These are phyloP conservation scores for Phlebiopsis gigantea DNA, from an alignment of 768 basidiomycete species.

Conservation along the genomic window DNA sequence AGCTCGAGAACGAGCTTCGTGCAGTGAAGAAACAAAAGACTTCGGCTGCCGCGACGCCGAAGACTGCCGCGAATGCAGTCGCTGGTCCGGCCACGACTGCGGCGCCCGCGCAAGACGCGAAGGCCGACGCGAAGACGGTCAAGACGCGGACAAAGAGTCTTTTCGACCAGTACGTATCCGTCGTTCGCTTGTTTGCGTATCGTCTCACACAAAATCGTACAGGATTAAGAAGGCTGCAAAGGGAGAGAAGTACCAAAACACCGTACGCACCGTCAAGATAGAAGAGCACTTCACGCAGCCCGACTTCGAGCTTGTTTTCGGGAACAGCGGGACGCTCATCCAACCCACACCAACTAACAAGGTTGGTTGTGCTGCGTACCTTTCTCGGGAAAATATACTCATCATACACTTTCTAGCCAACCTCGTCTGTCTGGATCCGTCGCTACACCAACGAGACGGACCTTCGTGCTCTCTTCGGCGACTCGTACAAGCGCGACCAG, in stretches of 20 bases:
- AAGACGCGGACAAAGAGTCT: constrained; percentile 10
- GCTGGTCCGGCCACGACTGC: constrained; percentile 1
- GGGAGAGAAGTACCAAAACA: constrained; percentile 9
- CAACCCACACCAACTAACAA: constrained; percentile 10
- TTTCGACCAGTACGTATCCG: constrained; percentile 9
- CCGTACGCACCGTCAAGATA: constrained; percentile 2
- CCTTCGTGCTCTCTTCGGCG: constrained; percentile 8
- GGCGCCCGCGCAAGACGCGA: not conserved
- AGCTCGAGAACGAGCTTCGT: constrained; percentile 12
- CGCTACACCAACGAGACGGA: not conserved
- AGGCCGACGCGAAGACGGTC: constrained; percentile 9
- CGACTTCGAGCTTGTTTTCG: constrained; percentile 14
- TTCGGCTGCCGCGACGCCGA: not conserved
- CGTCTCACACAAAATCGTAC: not conserved
- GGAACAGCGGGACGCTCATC: constrained; percentile 8
- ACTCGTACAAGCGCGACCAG: constrained; percentile 7
- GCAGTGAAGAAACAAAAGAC: constrained; percentile 10
- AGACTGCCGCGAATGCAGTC: not conserved
- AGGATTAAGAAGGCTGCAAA: constrained; percentile 14
- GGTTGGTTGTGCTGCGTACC: constrained; percentile 2
- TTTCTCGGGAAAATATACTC: not conserved
- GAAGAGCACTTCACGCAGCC: constrained; percentile 11
- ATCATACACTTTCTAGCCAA: too few species aligned
- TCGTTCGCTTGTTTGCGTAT: too few species aligned
- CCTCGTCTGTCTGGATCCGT: constrained; percentile 8